Base-by-base conservation (phyloP, 1,139 yeast genomes). In the Candida albicans region DNA sequence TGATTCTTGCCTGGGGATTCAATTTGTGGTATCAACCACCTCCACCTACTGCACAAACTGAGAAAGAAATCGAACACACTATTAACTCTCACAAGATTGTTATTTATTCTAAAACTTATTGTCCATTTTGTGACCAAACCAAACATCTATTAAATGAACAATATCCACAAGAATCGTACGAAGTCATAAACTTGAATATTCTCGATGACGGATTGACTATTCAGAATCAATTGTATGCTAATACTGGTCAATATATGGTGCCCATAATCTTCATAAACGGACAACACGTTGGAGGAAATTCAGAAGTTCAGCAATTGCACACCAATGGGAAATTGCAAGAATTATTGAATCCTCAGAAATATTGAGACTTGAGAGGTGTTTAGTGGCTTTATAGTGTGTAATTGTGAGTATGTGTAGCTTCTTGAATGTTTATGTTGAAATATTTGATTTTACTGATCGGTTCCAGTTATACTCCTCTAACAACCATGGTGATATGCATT, bases 271-370 rank as follows among this genome's bases (percentile, higher is more conserved):
- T 82, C 66, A 87, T 89, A 57, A 78, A 74, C 38, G 95, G 93
- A 44, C 71, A 86, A 63, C 95, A 87, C 68, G 79, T 89, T 55
- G 96, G 96, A 48, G 96, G 96, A 46, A 85, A 86, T 75, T 81
- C 88, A 35, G 95, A 86, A 52, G 65, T 87, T 48, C 90, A 86
- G 65, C 65, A 33, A 18, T 37, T 37, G 34, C 32, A 37, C 10
- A 25, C 5, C 10, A 31, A 37, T 25, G 35, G 35, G 6, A 37
- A 37, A 26, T 37, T 37, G 15, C 25, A 37, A n/a, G 31, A 37
- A 31, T 29, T 29, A 13, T 29, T 29, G 6, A 18, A 26, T 22
- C 13, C 15, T 33, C 8, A 15, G 7, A 13, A 11, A 33, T 14
- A 33, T 9, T 15, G 25, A 33, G 13, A 14, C 6, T 4, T 33